phyloP scores from a whole-genome alignment of 495 filamentous ascomycete genomes.

The Aspergillus bridgeri region DNA sequence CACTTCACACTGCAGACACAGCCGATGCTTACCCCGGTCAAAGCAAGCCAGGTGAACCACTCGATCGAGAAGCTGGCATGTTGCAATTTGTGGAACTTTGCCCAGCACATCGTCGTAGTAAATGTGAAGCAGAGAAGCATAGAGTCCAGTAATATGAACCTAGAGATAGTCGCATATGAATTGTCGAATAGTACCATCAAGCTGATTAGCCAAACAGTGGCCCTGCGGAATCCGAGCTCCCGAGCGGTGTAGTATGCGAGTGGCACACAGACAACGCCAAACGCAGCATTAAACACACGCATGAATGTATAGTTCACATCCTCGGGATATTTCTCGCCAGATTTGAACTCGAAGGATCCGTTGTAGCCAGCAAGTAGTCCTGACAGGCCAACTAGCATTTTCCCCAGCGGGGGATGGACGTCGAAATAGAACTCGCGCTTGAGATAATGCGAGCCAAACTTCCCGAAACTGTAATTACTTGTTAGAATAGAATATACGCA shows the following conservation, averaged over 20 bases:
- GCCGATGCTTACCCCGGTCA: conserved; percentile 91
- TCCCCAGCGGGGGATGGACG: conserved; percentile 94
- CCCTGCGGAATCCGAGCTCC: conserved; percentile 79
- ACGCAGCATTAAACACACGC: conserved; percentile 94
- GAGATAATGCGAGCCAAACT: conserved; percentile 97
- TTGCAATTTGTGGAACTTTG: conserved; percentile 86
- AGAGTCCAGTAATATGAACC: conserved; percentile 95
- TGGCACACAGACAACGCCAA: conserved; percentile 88
- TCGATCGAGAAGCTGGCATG: conserved; percentile 77
- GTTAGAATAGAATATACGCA: conserved; percentile 21
- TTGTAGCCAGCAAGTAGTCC: conserved; percentile 97
- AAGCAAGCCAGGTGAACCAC: conserved; percentile 89
- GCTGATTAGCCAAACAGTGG: conserved; percentile 90
- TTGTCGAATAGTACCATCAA: conserved; percentile 98
- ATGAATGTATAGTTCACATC: conserved; percentile 98
- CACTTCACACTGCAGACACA: conserved; percentile 98
- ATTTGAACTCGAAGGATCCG: conserved; percentile 99
- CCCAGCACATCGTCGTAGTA: conserved; percentile 93
- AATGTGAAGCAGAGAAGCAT: conserved; percentile 99
- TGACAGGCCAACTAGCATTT: conserved; percentile 96
- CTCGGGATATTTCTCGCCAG: conserved; percentile 87
- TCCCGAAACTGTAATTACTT: conserved; percentile 72
- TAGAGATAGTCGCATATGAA: conserved; percentile 96
- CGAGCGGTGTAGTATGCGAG: conserved; percentile 92
- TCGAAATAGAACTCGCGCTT: conserved; percentile 99